Conservation (phyloP, 2,329 filamentous ascomycete species). For the Lachnellula occidentalis region DNA sequence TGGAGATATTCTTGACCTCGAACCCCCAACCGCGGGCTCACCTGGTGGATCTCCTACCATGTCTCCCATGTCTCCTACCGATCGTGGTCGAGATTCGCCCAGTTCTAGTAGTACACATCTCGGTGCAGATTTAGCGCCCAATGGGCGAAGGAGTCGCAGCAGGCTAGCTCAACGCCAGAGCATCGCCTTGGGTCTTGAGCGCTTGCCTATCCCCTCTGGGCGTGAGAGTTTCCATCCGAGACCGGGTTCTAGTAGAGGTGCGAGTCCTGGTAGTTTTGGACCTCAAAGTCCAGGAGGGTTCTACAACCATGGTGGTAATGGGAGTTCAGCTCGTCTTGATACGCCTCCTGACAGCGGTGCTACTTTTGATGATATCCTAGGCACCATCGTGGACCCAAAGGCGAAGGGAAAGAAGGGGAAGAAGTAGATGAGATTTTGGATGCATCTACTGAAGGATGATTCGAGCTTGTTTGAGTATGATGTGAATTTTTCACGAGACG, state of each 20-base stretch:
- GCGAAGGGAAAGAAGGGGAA: not conserved
- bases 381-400: not conserved
- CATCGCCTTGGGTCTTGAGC: conserved; percentile 27
- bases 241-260: not conserved
- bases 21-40: conserved; percentile 10
- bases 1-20: conserved; percentile 15
- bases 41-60: not conserved
- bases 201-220: conserved; percentile 20
- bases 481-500: too few species aligned
- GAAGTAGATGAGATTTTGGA: too few species aligned
- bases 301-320: not conserved
- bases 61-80: not conserved
- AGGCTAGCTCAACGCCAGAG: conserved; percentile 22
- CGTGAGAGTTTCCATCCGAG: not conserved
- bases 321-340: not conserved
- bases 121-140: not conserved
- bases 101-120: not conserved
- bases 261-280: conserved; percentile 1
- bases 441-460: too few species aligned
- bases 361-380: conserved; percentile 3
- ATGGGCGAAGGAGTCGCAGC: conserved; percentile 5
- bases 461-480: too few species aligned
- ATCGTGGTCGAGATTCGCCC: not conserved
- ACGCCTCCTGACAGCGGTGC: not conserved
- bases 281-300: not conserved